These are phyloP conservation scores for Thalassiosira ordinaria DNA, from an alignment of 352 stramenopile genomes.

Conservation along the genomic window DNA sequence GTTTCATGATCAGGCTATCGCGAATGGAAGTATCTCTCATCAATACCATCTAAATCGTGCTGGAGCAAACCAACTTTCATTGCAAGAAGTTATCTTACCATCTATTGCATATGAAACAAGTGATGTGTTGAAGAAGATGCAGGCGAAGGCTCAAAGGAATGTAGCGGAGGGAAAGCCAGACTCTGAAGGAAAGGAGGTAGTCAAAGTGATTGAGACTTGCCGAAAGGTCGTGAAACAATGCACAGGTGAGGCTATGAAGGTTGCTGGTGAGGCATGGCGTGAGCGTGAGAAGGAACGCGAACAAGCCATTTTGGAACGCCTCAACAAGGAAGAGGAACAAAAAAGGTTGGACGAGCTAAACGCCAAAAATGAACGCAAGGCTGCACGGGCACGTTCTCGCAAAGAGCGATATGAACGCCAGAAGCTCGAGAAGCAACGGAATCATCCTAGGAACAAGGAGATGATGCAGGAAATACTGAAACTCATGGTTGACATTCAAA, in stretches of 20 bases:
- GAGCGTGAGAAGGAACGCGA: constrained; percentile 36
- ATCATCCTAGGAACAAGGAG: constrained; percentile 61
- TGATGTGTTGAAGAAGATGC: constrained; percentile 45
- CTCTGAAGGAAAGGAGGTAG: constrained; percentile 50
- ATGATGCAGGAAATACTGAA: constrained; percentile 54
- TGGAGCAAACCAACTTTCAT: constrained; percentile 45
- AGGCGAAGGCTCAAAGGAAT: constrained; percentile 54
- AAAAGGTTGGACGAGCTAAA: constrained; percentile 14
- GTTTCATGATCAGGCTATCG: constrained; percentile 46
- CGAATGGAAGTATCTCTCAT: constrained; percentile 42
- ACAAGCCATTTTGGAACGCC: constrained; percentile 16
- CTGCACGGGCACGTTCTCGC: constrained; percentile 36
- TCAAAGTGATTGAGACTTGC: constrained; percentile 56
- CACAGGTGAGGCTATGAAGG: constrained; percentile 32
- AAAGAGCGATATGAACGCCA: constrained; percentile 35
- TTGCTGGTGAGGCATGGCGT: constrained; percentile 39
- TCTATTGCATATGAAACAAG: constrained; percentile 48
- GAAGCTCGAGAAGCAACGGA: constrained; percentile 46
- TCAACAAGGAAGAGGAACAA: constrained; percentile 31
- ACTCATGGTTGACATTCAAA: constrained; percentile 61
- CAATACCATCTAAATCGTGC: constrained; percentile 57
- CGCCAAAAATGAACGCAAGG: constrained; percentile 42
- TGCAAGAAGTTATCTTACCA: constrained; percentile 63
- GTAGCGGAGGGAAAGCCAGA: constrained; percentile 43
- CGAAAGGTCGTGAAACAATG: constrained; percentile 51